Conservation (phyloP, 2,329 filamentous ascomycete species). For the Coniochaeta prunicola region DNA sequence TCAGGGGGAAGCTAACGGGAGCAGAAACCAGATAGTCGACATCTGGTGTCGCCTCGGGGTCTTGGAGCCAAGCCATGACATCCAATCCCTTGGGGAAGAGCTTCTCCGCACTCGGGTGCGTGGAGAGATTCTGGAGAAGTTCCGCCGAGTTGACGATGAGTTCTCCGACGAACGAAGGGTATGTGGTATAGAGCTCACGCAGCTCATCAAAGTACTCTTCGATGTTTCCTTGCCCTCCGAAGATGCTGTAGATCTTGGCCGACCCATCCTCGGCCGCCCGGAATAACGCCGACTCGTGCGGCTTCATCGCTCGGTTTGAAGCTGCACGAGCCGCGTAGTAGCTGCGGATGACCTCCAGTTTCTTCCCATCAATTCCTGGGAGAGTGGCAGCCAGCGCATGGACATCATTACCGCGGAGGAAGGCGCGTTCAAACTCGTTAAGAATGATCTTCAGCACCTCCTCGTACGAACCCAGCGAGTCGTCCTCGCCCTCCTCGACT, state of each 20-base stretch:
- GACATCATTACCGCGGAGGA: conserved; percentile 91
- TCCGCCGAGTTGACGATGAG: conserved; percentile 76
- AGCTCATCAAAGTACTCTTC: conserved; percentile 99
- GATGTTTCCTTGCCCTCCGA: conserved; percentile 96
- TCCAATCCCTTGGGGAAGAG: conserved; percentile 96
- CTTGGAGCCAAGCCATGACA: conserved; percentile 86
- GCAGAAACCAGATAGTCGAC: conserved; percentile 91
- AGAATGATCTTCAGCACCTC: conserved; percentile 88
- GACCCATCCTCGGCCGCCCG: conserved; percentile 78
- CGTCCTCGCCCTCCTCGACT: conserved; percentile 88
- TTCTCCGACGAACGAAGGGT: conserved; percentile 83
- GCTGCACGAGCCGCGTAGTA: conserved; percentile 89
- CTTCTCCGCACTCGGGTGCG: conserved; percentile 83
- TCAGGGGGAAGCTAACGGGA: conserved; percentile 91
- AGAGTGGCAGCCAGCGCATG: conserved; percentile 81
- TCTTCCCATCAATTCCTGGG: conserved; percentile 89
- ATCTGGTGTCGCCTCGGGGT: conserved; percentile 84
- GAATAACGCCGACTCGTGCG: conserved; percentile 88
- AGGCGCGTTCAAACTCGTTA: conserved; percentile 94
- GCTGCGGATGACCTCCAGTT: conserved; percentile 78
- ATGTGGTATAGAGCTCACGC: conserved; percentile 82
- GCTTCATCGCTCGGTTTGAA: conserved; percentile 76
- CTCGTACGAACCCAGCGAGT: conserved; percentile 78
- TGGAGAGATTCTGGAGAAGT: conserved; percentile 76
- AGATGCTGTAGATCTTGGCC: conserved; percentile 86